Evolutionary conservation across 805 yeast genomes (phyloP).

Genomic region (Yamadazyma takamatsuzukensis): DNA sequence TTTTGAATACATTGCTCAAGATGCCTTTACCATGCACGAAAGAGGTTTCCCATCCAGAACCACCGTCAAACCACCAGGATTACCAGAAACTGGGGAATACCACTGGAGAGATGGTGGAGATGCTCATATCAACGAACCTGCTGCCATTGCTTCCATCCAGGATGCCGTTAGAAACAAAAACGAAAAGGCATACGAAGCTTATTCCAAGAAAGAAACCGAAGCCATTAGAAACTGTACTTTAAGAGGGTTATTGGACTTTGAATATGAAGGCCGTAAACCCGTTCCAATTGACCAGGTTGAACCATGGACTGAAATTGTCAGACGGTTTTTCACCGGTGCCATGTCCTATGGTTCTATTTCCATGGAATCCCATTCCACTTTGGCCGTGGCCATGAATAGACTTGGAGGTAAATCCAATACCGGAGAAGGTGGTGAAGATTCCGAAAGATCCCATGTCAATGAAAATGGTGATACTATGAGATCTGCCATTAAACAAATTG

Average conservation of each 20-base stretch:
- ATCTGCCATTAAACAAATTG: constrained; percentile 97
- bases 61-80: constrained; percentile 63
- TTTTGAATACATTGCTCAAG: constrained; percentile 94
- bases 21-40: constrained; percentile 90
- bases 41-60: constrained; percentile 82
- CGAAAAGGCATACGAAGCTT: constrained; percentile 86
- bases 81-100: constrained; percentile 95
- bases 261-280: constrained; percentile 62
- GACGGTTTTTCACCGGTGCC: constrained; percentile 98
- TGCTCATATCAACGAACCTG: constrained; percentile 90
- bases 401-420: constrained; percentile 97
- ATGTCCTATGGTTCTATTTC: constrained; percentile 99
- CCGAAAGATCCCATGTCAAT: constrained; percentile 76
- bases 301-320: constrained; percentile 98
- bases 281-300: constrained; percentile 97
- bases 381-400: constrained; percentile 98
- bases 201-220: constrained; percentile 84
- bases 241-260: constrained; percentile 91
- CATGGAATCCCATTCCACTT: constrained; percentile 96
- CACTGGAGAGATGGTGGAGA: constrained; percentile 99
- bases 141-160: constrained; percentile 91
- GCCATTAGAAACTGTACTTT: constrained; percentile 91
- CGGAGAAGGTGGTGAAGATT: constrained; percentile 99
- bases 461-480: constrained; percentile 96
- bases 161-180: constrained; percentile 98